These are phyloP conservation scores for Rutstroemia sydowiana DNA, from an alignment of 2,329 filamentous ascomycete genomes.

Conservation along the genomic window DNA sequence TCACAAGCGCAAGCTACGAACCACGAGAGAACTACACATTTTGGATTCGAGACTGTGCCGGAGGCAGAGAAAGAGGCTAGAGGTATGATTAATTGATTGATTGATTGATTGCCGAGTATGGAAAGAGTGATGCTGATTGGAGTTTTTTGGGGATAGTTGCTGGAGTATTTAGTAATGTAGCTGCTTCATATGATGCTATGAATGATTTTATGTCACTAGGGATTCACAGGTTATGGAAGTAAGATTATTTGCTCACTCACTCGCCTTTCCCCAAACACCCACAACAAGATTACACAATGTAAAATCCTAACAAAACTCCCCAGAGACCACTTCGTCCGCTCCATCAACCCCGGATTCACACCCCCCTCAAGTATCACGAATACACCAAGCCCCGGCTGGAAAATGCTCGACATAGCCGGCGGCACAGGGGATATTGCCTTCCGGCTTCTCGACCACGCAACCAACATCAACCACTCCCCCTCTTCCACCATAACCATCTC, in stretches of 20 bases:
- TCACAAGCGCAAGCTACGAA: slow-evolving; percentile 15
- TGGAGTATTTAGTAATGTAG: slow-evolving; percentile 89
- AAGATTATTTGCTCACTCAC: slow-evolving; percentile 30
- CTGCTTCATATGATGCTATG: slow-evolving; percentile 86
- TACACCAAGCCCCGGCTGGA: slow-evolving; percentile 42
- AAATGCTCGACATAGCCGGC: slow-evolving; percentile 90
- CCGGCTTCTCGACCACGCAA: slow-evolving; percentile 84
- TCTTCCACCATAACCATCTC: slow-evolving; percentile 81
- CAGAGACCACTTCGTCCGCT: slow-evolving; percentile 85
- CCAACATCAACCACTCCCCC: slow-evolving; percentile 70
- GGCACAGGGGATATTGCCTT: slow-evolving; percentile 98
- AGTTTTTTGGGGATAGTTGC: slow-evolving; percentile 35
- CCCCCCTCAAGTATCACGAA: slow-evolving; percentile 32
- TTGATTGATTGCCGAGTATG: too few relatives aligned
- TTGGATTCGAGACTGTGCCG: slow-evolving; percentile 31
- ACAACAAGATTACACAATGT: not conserved
- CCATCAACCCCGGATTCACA: slow-evolving; percentile 60
- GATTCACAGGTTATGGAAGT: slow-evolving; percentile 91
- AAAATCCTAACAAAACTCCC: not conserved
- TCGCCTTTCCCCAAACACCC: not conserved
- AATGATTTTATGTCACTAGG: slow-evolving; percentile 99
- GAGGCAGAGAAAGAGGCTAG: slow-evolving; percentile 30
- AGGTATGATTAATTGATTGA: slow-evolving; percentile 19
- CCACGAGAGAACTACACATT: slow-evolving; percentile 30
- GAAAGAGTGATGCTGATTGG: slow-evolving; percentile 14